Base-by-base conservation (phyloP, 1,139 yeast species). In the Diutina mesorugosa region DNA sequence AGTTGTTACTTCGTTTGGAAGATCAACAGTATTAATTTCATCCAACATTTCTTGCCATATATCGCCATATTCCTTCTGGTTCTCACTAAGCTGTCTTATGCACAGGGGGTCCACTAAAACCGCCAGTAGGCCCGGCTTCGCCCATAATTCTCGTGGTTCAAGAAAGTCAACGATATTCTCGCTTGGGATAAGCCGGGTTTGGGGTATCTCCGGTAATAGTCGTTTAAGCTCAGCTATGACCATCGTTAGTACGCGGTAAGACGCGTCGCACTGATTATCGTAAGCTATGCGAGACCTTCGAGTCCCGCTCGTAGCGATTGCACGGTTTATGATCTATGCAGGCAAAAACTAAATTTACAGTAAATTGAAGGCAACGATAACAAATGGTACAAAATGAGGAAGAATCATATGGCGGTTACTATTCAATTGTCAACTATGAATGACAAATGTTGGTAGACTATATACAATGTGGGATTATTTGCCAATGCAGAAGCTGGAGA, bases 401-500 rank as follows among this genome's bases (percentile, higher is more conserved):
- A 3, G 26, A 21, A 21, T 21, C 4, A 21, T 3, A 21, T 21
- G 4, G 26, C 26, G 4, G 26, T 21, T 21, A 4, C 26, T 21
- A 4, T 21, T 21, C 3, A 21, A 32, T 9, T 8, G 35, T 32
- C 4, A 32, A 32, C 10, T 32, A 21, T 32, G 35, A 10, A 10
- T 32, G 35, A 9, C 12, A 9, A 8, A 10, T 32, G 45, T 45
- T 16, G 3, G 2, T 3, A 47, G 7, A 14, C 10, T 47, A 14
- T 29, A 47, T 47, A 18, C 51, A 26, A 52, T n/a, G 14, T 21
- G 26, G 26, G 26, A 21, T 55, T 73, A 93, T 69, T 93, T 93
- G 6, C 99, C 99, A 51, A 93, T 90, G 68, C 99, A 93, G 66
- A 93, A 95, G 61, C 83, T 87, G 6, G 96, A 84, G 66, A 93